phyloP scores from a whole-genome alignment of 768 basidiomycete species.

The Xerocomus potaroensis region DNA sequence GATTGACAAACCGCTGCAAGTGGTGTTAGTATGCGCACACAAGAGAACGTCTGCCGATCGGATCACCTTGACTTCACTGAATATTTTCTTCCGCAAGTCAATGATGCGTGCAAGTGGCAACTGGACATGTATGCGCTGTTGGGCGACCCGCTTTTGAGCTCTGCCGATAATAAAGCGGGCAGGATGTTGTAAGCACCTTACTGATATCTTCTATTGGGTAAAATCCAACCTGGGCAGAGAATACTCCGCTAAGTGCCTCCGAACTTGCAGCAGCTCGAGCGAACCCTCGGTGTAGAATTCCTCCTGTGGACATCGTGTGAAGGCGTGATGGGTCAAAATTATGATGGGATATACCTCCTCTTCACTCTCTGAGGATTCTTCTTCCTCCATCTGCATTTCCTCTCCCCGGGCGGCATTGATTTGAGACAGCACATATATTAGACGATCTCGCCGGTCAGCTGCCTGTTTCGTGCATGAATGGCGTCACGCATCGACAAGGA shows the following conservation, averaged over 20 bases:
- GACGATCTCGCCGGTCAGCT: conserved; percentile 91
- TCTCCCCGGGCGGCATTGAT: conserved; percentile 86
- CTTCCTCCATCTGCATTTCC: conserved; percentile 69
- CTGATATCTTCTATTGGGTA: conserved; percentile 47
- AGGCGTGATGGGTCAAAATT: background rate
- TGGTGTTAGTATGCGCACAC: background rate
- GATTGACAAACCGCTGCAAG: conserved; percentile 78
- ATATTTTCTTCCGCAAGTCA: conserved; percentile 89
- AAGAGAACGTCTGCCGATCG: background rate
- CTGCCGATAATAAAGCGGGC: conserved; percentile 51
- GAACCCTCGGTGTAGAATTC: conserved; percentile 96
- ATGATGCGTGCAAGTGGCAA: conserved; percentile 86
- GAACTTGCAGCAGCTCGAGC: conserved; percentile 78
- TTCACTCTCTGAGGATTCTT: conserved; percentile 64
- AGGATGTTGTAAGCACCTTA: conserved; percentile 73
- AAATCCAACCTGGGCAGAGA: conserved; percentile 92
- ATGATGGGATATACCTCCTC: conserved; percentile 55
- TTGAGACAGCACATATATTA: conserved; percentile 93
- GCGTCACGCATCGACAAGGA: conserved; percentile 1
- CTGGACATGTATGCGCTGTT: conserved; percentile 87
- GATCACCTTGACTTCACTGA: conserved; percentile 84
- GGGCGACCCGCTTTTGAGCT: conserved; percentile 91
- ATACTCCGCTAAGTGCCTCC: conserved; percentile 85
- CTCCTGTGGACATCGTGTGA: conserved; percentile 44
- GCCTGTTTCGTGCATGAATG: conserved; percentile 49